Evolutionary conservation across 306 rosid species (phyloP).

Genomic region (Pyrus communis): DNA sequence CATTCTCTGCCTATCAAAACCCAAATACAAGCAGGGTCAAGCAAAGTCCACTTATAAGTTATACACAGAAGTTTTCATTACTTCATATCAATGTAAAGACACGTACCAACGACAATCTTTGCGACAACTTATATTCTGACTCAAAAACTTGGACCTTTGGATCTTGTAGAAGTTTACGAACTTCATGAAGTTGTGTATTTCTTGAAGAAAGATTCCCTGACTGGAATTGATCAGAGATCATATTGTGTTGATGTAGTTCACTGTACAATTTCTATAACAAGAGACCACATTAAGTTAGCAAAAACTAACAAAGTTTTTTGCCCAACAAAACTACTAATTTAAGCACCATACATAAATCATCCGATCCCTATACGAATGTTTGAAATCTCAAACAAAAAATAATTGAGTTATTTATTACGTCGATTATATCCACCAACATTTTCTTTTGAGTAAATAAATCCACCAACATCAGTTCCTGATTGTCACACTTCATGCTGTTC

Average conservation of each 20-base stretch:
- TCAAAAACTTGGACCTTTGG: slow-evolving; percentile 55
- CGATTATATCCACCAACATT: too few species aligned
- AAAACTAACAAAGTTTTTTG: slow-evolving; percentile 1
- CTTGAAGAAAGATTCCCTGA: slow-evolving; percentile 42
- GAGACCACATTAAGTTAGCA: slow-evolving; percentile 1
- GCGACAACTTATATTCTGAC: slow-evolving; percentile 56
- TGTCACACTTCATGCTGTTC: not conserved
- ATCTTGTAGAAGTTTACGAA: slow-evolving; percentile 55
- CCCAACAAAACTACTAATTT: not conserved
- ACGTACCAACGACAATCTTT: slow-evolving; percentile 60
- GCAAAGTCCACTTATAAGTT: slow-evolving; percentile 1
- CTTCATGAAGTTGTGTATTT: slow-evolving; percentile 29
- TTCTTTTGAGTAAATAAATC: not conserved
- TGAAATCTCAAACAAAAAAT: not conserved
- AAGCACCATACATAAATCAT: not conserved
- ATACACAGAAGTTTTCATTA: not conserved
- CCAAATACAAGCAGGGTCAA: slow-evolving; percentile 24
- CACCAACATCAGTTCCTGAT: not conserved
- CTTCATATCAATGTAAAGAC: not conserved
- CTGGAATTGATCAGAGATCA: slow-evolving; percentile 29
- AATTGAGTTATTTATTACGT: not conserved
- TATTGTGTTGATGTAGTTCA: slow-evolving; percentile 30
- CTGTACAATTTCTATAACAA: slow-evolving; percentile 43
- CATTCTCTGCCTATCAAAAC: slow-evolving; percentile 58
- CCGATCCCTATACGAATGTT: not conserved